Evolutionary conservation across 768 basidiomycete species (phyloP).

Genomic region (Psilocybe sp.): DNA sequence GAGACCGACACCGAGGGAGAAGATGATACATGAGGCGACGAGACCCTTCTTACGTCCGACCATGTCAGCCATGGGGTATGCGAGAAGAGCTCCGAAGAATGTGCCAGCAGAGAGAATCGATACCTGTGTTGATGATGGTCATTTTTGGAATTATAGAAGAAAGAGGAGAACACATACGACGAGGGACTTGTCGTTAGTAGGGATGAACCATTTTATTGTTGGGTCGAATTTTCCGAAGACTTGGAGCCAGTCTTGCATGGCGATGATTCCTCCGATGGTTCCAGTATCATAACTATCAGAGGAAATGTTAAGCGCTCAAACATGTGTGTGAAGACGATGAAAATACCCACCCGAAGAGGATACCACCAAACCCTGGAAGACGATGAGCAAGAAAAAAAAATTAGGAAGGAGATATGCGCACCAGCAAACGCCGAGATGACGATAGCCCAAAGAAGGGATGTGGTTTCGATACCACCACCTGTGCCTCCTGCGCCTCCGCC

Average conservation of each 20-base stretch:
- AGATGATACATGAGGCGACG: constrained; percentile 54
- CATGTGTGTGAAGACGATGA: not conserved
- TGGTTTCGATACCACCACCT: constrained; percentile 25
- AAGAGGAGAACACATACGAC: constrained; percentile 22
- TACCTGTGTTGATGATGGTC: constrained; percentile 7
- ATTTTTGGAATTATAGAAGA: not conserved
- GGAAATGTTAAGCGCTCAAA: not conserved
- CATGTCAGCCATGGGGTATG: constrained; percentile 33
- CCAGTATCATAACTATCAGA: constrained; percentile 66
- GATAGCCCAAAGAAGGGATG: constrained; percentile 30
- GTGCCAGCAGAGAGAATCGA: constrained; percentile 83
- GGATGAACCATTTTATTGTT: constrained; percentile 28
- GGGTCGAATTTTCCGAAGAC: constrained; percentile 38
- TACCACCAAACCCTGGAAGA: constrained; percentile 38
- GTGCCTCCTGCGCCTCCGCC: constrained; percentile 32
- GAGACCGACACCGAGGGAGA: constrained; percentile 60
- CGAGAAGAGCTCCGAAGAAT: constrained; percentile 70
- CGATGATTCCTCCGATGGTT: constrained; percentile 71
- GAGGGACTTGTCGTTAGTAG: constrained; percentile 43
- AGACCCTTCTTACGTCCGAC: constrained; percentile 59
- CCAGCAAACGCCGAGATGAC: constrained; percentile 37
- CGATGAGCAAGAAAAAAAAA: not conserved
- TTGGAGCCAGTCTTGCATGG: constrained; percentile 55
- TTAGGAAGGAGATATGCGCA: constrained; percentile 6
- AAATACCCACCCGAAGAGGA: constrained; percentile 37